phyloP scores from a whole-genome alignment of 805 yeast genomes.

The Candida pini region DNA sequence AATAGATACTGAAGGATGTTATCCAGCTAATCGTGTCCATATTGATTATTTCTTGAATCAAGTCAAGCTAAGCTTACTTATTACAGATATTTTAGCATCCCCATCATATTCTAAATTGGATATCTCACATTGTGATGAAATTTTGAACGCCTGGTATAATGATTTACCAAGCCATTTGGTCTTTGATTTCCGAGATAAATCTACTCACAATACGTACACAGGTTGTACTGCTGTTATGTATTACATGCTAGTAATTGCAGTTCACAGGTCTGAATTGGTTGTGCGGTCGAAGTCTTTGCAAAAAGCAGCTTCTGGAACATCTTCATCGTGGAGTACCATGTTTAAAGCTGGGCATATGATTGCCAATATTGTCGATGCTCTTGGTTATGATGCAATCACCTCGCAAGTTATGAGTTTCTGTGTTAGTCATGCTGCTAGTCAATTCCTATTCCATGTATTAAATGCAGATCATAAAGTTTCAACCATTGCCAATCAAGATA shows the following conservation, averaged over 20 bases:
- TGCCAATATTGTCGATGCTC: slow-evolving; percentile 2
- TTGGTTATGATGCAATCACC: slow-evolving; percentile 1
- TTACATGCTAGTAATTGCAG: slow-evolving; percentile 59
- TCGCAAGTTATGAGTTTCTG: slow-evolving; percentile 5
- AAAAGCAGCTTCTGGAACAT: slow-evolving; percentile 36
- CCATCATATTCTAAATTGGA: slow-evolving; percentile 3
- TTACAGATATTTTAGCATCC: slow-evolving; percentile 2
- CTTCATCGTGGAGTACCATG: slow-evolving; percentile 61
- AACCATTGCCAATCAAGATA: slow-evolving; percentile 7
- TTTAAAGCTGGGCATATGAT: slow-evolving; percentile 77
- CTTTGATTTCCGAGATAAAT: slow-evolving; percentile 45
- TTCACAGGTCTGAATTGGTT: too few relatives aligned
- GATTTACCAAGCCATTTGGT: slow-evolving; percentile 54
- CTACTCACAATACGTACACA: slow-evolving; percentile 38
- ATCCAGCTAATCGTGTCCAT: neutral
- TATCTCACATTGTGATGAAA: slow-evolving; percentile 57
- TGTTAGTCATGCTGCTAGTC: slow-evolving; percentile 5
- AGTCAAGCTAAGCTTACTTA: slow-evolving; percentile 1
- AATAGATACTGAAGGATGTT: neutral
- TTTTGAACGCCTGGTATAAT: slow-evolving; percentile 71
- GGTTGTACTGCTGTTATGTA: slow-evolving; percentile 60
- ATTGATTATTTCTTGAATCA: slow-evolving; percentile 1
- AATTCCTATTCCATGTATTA: slow-evolving; percentile 3
- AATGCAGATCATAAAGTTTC: slow-evolving; percentile 4
- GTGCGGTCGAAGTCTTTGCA: too few relatives aligned